Percentiles rank a stretch among this genome's conserved stretches.
Conservation (phyloP, 192 early-diverging fungal species). For the Kickxella alabastrina region DNA sequence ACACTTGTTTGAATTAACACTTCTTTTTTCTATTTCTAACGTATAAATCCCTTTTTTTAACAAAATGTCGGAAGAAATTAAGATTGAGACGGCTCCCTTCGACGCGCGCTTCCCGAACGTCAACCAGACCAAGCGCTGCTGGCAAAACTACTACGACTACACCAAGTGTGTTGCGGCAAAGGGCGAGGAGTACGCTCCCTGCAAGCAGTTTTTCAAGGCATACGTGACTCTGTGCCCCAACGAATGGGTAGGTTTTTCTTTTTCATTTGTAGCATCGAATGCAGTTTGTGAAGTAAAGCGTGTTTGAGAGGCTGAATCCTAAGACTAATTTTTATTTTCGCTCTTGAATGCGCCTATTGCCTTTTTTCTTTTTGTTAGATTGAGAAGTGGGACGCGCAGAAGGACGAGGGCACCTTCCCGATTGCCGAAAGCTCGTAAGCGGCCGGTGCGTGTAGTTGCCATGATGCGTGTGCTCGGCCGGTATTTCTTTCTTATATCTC, state of each 20-base stretch:
- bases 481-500: too few relatives aligned
- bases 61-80: constrained; percentile 26
- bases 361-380: too few relatives aligned
- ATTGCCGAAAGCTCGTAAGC: constrained; percentile 20
- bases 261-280: not conserved
- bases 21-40: too few relatives aligned
- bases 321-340: not conserved
- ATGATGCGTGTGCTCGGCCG: not conserved
- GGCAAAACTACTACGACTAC: constrained; percentile 99
- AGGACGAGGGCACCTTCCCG: constrained; percentile 48
- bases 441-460: not conserved
- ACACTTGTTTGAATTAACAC: not conserved
- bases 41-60: not conserved
- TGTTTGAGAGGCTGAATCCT: not conserved
- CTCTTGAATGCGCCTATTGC: too few relatives aligned
- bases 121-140: constrained; percentile 99
- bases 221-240: constrained; percentile 88
- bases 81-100: constrained; percentile 43
- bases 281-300: not conserved
- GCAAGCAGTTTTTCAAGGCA: constrained; percentile 83
- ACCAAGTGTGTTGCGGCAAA: constrained; percentile 85
- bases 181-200: constrained; percentile 94
- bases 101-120: constrained; percentile 90
- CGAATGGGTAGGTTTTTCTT: constrained; percentile 74
- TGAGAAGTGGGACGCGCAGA: constrained; percentile 50